Evolutionary conservation across 2,329 filamentous ascomycete species (phyloP), one percentile per base, ranked within the genome.

Genomic region (Colletotrichum lindemuthianum): DNA sequence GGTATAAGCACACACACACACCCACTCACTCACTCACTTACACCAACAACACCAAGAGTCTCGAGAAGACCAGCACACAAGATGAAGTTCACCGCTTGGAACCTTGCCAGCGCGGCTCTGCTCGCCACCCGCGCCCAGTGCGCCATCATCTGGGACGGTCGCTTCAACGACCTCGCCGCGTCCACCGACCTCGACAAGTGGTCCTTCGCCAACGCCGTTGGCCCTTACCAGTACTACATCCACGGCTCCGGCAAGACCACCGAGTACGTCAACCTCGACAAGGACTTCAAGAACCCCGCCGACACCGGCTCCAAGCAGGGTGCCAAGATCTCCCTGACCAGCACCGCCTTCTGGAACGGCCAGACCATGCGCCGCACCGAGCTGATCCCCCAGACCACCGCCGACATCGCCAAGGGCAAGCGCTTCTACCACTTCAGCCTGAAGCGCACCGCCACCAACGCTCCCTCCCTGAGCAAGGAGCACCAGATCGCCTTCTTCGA

Each of bases 161-260:
- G 87, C 53, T 88, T 90, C 80, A 90, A 90, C 74, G 83, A 86
- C 60, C 77, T 88, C 68, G 76, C 78, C 13, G 78, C 82, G 8
- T 81, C 81, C 45, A 70, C 79, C 2, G 87, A 89, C 73, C 80
- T 90, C 36, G 78, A 82, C 70, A 82, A 83, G 44, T 90, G 88
- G 88, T 88, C 84, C 4, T 92, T 86, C 84, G 82, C 81, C n/a
- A 90, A 87, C 74, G 85, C 89, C 76, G 86, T 90, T 70, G 88
- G 88, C 1, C 84, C 87, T 0, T 92, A 90, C 77, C 90, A 92
- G 75, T 92, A 90, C 81, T 92, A 92, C 79, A 92, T 92, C 73
- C 90, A 92, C 78, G 90, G 90, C 40, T 77, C 78, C 11, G 83
- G 81, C 9, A 53, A 77, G 1, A 81, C 86, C 8, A 81, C 81